Percentiles rank a stretch among this genome's conserved stretches.
Conservation (phyloP, 169 alveolate genomes). For the Plasmodium sp. region DNA sequence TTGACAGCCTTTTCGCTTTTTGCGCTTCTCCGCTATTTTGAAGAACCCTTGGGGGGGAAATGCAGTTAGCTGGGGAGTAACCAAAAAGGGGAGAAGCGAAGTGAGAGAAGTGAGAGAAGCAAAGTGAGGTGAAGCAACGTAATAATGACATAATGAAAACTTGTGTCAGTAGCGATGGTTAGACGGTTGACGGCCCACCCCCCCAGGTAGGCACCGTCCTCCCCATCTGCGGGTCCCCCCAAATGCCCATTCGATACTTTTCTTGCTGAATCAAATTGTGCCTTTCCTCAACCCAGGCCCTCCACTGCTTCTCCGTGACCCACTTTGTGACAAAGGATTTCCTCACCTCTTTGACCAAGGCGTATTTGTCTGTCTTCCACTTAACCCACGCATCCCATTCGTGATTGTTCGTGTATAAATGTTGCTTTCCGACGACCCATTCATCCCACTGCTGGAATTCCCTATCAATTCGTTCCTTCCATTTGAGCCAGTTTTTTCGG, state of each 20-base stretch:
- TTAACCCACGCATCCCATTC: neutral
- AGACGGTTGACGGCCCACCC: neutral
- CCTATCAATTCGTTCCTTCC: neutral
- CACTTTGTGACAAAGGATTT: neutral
- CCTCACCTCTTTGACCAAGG: neutral
- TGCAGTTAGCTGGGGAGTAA: neutral
- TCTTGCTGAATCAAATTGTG: neutral
- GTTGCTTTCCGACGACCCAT: neutral
- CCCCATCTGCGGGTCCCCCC: neutral
- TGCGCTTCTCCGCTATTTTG: neutral
- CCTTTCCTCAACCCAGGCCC: neutral
- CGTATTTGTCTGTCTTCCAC: neutral
- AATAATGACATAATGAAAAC: neutral
- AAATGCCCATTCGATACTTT: neutral
- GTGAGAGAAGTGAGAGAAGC: neutral
- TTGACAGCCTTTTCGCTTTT: too few relatives aligned
- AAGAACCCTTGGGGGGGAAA: neutral
- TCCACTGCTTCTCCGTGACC: neutral
- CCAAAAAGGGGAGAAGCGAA: neutral
- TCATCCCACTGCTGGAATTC: neutral
- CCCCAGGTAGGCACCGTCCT: neutral
- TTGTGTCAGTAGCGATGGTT: neutral
- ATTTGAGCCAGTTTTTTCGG: neutral
- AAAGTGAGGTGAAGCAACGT: neutral
- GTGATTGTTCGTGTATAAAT: neutral